Evolutionary conservation across 139 green algal genomes (phyloP).

Genomic region (Tetraselmis striata): DNA sequence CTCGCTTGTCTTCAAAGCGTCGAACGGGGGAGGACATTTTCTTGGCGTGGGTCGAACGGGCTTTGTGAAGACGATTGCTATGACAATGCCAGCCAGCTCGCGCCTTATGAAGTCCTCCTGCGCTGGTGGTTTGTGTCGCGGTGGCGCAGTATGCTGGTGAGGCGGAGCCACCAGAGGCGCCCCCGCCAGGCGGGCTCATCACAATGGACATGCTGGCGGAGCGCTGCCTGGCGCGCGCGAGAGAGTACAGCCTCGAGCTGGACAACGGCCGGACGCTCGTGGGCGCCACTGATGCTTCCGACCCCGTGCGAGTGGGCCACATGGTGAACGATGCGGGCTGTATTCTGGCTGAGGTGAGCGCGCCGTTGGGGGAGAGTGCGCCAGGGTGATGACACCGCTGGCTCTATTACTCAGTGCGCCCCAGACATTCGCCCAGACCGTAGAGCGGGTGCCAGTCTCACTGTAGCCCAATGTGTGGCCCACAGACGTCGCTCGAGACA

Average conservation of each 20-base stretch:
- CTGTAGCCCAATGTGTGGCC: no score
- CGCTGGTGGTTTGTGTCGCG: no score
- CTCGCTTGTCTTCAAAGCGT: no score
- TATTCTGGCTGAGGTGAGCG: background rate
- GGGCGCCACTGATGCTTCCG: background rate
- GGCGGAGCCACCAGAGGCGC: background rate
- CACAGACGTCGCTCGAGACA: background rate
- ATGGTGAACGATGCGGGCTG: background rate
- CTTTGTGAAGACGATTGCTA: no score
- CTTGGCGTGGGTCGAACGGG: no score
- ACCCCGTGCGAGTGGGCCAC: background rate
- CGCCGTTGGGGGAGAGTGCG: no score
- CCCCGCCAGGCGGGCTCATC: background rate
- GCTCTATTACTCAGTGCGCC: no score
- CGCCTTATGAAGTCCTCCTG: no score
- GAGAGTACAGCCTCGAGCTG: background rate
- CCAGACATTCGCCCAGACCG: no score
- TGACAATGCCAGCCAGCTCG: background rate
- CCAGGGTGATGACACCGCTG: no score
- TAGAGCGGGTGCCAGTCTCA: no score
- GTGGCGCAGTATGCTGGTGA: background rate
- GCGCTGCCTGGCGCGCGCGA: background rate
- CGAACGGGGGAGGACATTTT: no score
- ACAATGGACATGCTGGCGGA: background rate
- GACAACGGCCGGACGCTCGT: background rate